Conservation (phyloP, 805 yeast genomes). For the Wickerhamomyces bovis region DNA sequence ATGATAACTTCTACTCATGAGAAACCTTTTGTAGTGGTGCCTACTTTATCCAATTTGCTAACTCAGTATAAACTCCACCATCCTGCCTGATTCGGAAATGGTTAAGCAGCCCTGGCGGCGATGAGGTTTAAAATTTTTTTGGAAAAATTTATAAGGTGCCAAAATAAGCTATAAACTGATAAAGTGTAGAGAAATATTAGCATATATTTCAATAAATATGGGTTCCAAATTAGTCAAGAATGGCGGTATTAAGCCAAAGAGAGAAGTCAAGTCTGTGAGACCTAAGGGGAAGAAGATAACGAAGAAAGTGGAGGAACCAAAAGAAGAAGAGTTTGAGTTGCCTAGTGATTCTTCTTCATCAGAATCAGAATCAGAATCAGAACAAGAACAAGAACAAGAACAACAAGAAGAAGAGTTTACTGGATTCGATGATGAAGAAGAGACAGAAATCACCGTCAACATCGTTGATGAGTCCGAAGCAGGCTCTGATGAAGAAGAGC, state of each 20-base stretch:
- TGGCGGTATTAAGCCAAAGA: constrained; percentile 17
- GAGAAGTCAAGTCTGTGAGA: constrained; percentile 7
- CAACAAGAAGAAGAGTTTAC: background rate
- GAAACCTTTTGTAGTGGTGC: too few species aligned
- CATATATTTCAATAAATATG: constrained; percentile 2
- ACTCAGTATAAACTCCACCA: too few species aligned
- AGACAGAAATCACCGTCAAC: constrained; percentile 8
- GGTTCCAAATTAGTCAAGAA: constrained; percentile 16
- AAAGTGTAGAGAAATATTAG: background rate
- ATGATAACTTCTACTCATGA: too few species aligned
- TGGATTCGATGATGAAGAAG: background rate
- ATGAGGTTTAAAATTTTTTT: constrained; percentile 11
- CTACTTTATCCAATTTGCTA: too few species aligned
- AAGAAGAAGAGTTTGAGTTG: constrained; percentile 25
- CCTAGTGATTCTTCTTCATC: constrained; percentile 14
- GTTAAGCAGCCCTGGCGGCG: constrained; percentile 10
- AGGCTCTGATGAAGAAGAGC: constrained; percentile 6
- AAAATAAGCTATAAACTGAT: background rate
- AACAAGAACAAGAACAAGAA: constrained; percentile 16
- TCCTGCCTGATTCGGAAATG: background rate
- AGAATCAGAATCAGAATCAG: constrained; percentile 24
- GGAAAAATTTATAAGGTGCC: background rate
- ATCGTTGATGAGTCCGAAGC: constrained; percentile 6
- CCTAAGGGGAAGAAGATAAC: constrained; percentile 2
- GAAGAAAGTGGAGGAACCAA: constrained; percentile 10